Percentiles rank a stretch among this genome's conserved stretches.
Evolutionary conservation across 306 rosid genomes (phyloP).

Genomic region (Lupinus albus): DNA sequence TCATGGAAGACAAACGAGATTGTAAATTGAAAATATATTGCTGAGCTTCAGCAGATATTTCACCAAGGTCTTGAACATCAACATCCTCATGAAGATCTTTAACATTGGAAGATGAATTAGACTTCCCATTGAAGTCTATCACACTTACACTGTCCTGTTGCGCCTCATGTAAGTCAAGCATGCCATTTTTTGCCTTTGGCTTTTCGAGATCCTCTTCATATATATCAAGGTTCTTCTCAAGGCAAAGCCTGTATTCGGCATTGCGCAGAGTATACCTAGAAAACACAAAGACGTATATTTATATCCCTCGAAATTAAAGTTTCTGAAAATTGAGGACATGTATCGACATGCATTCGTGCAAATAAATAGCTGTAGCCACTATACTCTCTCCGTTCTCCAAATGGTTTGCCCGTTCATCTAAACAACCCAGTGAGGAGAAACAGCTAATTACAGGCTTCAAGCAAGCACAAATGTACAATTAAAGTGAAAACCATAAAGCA

Average conservation of each 20-base stretch:
- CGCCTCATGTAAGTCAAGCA: conserved; percentile 61
- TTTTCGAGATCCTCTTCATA: conserved; percentile 58
- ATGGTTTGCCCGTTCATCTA: conserved; percentile 2
- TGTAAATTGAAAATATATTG: conserved; percentile 72
- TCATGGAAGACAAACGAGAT: conserved; percentile 72
- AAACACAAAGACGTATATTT: conserved; percentile 32
- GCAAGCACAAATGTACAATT: conserved; percentile 20
- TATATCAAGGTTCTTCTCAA: conserved; percentile 70
- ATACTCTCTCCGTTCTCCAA: conserved; percentile 12
- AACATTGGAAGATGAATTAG: conserved; percentile 50
- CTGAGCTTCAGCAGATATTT: conserved; percentile 75
- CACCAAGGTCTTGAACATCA: conserved; percentile 68
- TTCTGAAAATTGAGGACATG: neutral
- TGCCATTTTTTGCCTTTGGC: conserved; percentile 47
- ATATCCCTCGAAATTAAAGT: conserved; percentile 22
- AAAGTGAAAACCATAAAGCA: neutral
- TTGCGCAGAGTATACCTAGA: conserved; percentile 87
- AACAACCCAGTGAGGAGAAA: conserved; percentile 1
- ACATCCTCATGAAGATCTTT: conserved; percentile 50
- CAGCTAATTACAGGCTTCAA: conserved; percentile 24
- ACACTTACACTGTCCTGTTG: conserved; percentile 61
- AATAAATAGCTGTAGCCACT: conserved; percentile 3
- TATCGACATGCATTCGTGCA: conserved; percentile 4
- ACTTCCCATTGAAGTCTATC: conserved; percentile 52
- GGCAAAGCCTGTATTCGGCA: conserved; percentile 93